These are phyloP conservation scores for Alternaria conjuncta DNA, from an alignment of 2,329 filamentous ascomycete species.

Conservation along the genomic window DNA sequence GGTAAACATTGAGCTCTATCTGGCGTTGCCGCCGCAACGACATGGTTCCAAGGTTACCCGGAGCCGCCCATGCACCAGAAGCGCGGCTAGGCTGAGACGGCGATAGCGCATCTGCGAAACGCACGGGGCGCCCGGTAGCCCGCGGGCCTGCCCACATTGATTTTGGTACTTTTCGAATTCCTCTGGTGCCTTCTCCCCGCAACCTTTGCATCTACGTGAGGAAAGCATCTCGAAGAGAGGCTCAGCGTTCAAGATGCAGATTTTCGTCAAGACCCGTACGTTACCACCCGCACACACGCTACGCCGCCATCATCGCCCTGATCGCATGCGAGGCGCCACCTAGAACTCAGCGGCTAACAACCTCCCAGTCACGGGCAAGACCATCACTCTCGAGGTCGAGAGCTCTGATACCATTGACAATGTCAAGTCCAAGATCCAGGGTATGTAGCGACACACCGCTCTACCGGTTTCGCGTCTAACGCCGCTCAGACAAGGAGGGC, in stretches of 20 bases:
- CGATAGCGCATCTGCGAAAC: background rate
- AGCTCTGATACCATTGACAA: conserved; percentile 99
- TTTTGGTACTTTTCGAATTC: conserved; percentile 22
- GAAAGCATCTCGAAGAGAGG: conserved; percentile 13
- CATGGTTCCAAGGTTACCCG: conserved; percentile 1
- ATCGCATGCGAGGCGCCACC: background rate
- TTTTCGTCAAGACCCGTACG: conserved; percentile 95
- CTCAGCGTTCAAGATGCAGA: conserved; percentile 72
- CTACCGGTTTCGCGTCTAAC: conserved; percentile 27
- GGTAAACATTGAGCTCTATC: conserved; percentile 29
- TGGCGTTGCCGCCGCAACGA: conserved; percentile 1
- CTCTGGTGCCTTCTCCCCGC: conserved; percentile 8
- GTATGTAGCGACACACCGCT: conserved; percentile 49
- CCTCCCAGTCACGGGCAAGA: conserved; percentile 88
- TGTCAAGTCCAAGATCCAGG: conserved; percentile 97
- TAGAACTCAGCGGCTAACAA: conserved; percentile 19
- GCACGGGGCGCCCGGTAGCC: conserved; percentile 17
- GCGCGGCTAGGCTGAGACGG: background rate
- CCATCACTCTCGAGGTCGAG: conserved; percentile 99
- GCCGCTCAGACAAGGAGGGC: conserved; percentile 91
- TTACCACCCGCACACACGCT: background rate
- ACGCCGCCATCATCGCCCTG: background rate
- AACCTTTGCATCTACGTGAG: conserved; percentile 15
- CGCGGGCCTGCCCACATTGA: conserved; percentile 27
- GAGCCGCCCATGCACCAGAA: background rate